These are phyloP conservation scores for Verticillium tricorpus DNA, from an alignment of 2,329 filamentous ascomycete species.

Conservation along the genomic window DNA sequence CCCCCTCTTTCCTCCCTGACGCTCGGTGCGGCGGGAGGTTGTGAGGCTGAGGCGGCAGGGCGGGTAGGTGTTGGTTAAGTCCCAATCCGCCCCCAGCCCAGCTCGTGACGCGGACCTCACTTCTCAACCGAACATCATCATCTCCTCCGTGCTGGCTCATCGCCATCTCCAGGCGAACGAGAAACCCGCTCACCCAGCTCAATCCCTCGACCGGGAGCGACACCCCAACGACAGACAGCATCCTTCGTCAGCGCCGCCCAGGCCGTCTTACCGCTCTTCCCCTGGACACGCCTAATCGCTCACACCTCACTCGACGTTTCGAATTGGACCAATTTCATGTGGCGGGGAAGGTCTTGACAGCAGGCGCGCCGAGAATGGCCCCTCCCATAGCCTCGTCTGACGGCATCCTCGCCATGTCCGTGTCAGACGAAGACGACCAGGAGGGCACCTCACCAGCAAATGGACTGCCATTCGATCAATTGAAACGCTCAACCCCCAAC, in stretches of 20 bases:
- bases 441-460: not conserved
- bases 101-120: not conserved
- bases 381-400: constrained; percentile 14
- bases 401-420: constrained; percentile 8
- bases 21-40: not conserved
- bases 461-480: not conserved
- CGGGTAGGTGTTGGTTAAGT: not conserved
- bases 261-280: not conserved
- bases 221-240: constrained; percentile 3
- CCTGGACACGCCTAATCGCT: not conserved
- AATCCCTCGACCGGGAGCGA: not conserved
- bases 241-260: not conserved
- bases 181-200: constrained; percentile 4
- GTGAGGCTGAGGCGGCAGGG: constrained; percentile 2
- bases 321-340: constrained; percentile 7
- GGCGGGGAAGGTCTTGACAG: constrained; percentile 10
- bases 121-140: not conserved
- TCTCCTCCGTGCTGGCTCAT: constrained; percentile 5
- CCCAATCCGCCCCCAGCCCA: not conserved
- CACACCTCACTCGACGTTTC: constrained; percentile 1
- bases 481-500: constrained; percentile 4
- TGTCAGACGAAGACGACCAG: constrained; percentile 13
- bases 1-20: not conserved
- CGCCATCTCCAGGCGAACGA: constrained; percentile 11
- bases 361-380: constrained; percentile 14